Conservation (phyloP, 306 rosid genomes). For the Ammopiptanthus mongolicus region DNA sequence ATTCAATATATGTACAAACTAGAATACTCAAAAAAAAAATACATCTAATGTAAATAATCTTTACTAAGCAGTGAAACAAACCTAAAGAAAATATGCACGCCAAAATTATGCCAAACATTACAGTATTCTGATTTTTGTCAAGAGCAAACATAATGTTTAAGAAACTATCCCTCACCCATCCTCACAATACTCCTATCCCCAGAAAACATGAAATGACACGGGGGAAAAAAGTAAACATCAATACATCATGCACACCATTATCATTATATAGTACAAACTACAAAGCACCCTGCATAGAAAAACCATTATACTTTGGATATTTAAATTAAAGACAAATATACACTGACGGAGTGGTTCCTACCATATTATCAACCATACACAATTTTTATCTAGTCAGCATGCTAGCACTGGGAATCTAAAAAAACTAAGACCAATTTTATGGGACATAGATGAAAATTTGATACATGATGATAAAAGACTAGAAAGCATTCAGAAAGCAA, state of each 20-base stretch:
- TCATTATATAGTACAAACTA: not conserved
- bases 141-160: not conserved
- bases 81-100: not conserved
- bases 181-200: not conserved
- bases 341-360: not conserved
- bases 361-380: not conserved
- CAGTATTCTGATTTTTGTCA: not conserved
- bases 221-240: not conserved
- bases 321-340: not conserved
- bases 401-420: not conserved
- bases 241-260: not conserved
- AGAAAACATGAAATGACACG: not conserved
- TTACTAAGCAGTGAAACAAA: not conserved
- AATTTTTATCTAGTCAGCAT: not conserved
- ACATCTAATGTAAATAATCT: no score
- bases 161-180: not conserved
- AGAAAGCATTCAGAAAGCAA: slow-evolving; percentile 2
- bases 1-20: no score
- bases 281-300: not conserved
- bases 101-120: not conserved
- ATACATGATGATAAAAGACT: no score
- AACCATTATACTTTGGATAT: not conserved
- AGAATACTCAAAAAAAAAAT: no score
- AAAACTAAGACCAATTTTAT: not conserved
- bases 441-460: not conserved